Base-by-base conservation (phyloP, 345 rosid species). In the Lenwebbia sp. region DNA sequence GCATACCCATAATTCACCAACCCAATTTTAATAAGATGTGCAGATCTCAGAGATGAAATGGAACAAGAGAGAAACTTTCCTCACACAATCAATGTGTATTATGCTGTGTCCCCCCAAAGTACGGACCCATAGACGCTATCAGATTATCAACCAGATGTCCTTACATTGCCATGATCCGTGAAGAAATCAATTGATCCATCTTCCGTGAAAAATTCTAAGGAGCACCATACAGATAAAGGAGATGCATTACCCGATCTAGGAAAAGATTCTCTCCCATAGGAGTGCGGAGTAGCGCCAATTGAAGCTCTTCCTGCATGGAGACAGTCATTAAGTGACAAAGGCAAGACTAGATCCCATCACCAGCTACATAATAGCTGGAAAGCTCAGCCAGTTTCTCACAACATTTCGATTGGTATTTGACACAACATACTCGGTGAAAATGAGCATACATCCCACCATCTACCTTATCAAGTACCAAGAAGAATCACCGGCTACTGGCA, bases 201-300 rank as follows among this genome's bases (percentile, higher is more conserved):
- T 65, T 17, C 19, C 10, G 6, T 65, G 76, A 65, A 65, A 65
- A 65, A 33, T 65, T 33, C 9, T 33, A 65, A 33, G 25, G 40
- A 33, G 44, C 11, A 11, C 44, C 0, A 3, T 33, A 57, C 78
- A 84, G 54, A 50, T 26, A 40, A 83, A 89, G 83, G 54, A 85
- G 53, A 85, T 17, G 52, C 60, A 89, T 91, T 91, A 96, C 99
- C 98, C 97, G 88, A 82, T 95, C 99, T n/a, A 95, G 91, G 90
- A 96, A 95, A 65, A 96, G 95, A 89, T 94, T 94, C 91, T 93
- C 98, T 41, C 95, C 92, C 15, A 14, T 54, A 21, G 93, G 90
- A 88, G 92, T 89, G 85, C 90, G 91, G 86, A 96, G 89, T 37
- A 96, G 84, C 13, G 99, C 99, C 57, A 96, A 78, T 33, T 90